Conservation (phyloP, 2,329 filamentous ascomycete species). For the Bipolaris bicolor region DNA sequence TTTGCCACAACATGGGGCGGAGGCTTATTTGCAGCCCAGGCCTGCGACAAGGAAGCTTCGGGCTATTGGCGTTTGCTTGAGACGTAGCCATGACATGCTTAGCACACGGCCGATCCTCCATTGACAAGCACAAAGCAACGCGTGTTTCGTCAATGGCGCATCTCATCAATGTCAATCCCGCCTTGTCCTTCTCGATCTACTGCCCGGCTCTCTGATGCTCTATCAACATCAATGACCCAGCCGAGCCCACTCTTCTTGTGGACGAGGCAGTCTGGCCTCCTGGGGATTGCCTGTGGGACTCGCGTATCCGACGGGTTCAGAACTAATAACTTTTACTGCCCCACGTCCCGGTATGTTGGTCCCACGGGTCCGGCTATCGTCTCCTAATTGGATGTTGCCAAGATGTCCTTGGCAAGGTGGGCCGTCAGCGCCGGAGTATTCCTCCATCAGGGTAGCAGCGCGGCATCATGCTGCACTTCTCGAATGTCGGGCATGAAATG, state of each 20-base stretch:
- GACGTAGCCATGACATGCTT: not conserved
- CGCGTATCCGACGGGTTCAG: not conserved
- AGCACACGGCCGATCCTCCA: not conserved
- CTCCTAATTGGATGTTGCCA: not conserved
- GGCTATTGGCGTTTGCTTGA: not conserved
- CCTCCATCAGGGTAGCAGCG: not conserved
- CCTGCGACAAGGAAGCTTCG: not conserved
- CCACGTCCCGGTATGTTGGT: not conserved
- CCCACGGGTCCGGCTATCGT: not conserved
- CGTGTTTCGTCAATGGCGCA: not conserved
- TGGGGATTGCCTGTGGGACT: not conserved
- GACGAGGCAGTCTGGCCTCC: not conserved
- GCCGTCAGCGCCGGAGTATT: not conserved
- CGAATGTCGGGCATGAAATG: not conserved
- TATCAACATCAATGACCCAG: not conserved
- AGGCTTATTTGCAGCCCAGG: not conserved
- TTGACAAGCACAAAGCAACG: too few relatives aligned
- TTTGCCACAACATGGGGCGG: not conserved
- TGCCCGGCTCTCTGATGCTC: not conserved
- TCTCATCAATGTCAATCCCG: not conserved
- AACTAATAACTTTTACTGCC: not conserved
- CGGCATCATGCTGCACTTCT: not conserved
- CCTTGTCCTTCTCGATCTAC: not conserved
- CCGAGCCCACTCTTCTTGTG: not conserved
- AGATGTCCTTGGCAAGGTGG: not conserved